Conservation (phyloP, 2,329 filamentous ascomycete genomes). For the Neoscytalidium dimidiatum region DNA sequence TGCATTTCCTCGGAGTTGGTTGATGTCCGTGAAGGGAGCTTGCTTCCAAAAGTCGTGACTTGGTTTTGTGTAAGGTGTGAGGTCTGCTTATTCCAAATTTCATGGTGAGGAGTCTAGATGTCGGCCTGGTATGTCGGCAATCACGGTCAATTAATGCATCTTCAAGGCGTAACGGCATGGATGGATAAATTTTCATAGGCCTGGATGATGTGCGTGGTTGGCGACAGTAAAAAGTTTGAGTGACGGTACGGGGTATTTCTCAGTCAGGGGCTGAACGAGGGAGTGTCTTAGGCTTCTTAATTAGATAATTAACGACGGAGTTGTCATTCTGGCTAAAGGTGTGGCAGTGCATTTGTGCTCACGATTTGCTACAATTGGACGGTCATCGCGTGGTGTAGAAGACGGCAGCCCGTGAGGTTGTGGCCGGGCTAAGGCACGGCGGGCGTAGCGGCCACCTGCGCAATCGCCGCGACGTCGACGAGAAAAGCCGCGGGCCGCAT, state of each 20-base stretch:
- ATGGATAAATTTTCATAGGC: slow-evolving; percentile 14
- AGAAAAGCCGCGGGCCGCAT: slow-evolving; percentile 1
- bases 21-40: slow-evolving; percentile 2
- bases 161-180: slow-evolving; percentile 13
- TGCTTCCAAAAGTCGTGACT: not conserved
- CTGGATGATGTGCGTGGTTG: slow-evolving; percentile 17
- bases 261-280: not conserved
- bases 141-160: slow-evolving; percentile 18
- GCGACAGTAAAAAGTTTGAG: slow-evolving; percentile 16
- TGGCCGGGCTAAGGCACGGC: not conserved
- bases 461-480: slow-evolving; percentile 12
- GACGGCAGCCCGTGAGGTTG: not conserved
- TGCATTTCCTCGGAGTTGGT: slow-evolving; percentile 12
- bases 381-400: no score
- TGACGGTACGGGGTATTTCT: not conserved
- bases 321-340: not conserved
- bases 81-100: slow-evolving; percentile 10
- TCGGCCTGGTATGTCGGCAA: slow-evolving; percentile 14
- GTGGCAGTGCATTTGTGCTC: no score
- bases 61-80: not conserved
- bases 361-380: no score
- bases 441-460: slow-evolving; percentile 15
- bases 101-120: slow-evolving; percentile 17
- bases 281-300: not conserved
- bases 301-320: slow-evolving; percentile 10